Evolutionary conservation across 176 grass and related monocot species (phyloP), one percentile per base, ranked within the genome.

Genomic region (Thalia dealbata): DNA sequence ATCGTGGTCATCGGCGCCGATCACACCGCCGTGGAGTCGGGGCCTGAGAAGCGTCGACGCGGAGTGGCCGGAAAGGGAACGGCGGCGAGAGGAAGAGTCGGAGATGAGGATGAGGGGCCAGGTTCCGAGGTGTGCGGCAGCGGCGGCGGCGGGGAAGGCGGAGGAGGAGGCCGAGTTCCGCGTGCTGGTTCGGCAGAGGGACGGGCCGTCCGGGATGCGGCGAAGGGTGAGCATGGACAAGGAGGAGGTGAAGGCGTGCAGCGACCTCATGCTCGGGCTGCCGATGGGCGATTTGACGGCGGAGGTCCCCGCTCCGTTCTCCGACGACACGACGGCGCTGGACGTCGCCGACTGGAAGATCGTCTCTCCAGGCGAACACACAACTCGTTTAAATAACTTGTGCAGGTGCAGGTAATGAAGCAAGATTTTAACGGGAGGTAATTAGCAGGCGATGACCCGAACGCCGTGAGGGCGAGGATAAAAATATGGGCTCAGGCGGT

Each of bases 401-500:
- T n/a, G n/a, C n/a, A n/a, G n/a, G n/a, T n/a, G n/a, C n/a, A n/a
- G n/a, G n/a, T n/a, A n/a, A n/a, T n/a, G n/a, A n/a, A n/a, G n/a
- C n/a, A n/a, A 44, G 13, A 21, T 3, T 16, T 16, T 54, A 26
- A 26, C 14, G 7, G 3, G 3, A 24, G 27, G 8, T 26, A 11
- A 26, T 26, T 10, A 26, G 14, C 60, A 63, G 60, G 25, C 29
- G 60, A 63, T n/a, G 60, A 63, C 10, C 60, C 61, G 1, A 12
- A 29, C 0, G 25, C 28, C 19, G 25, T 29, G 24, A 63, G 15
- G 25, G 60, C 60, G 19, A 63, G 60, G 22, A 7, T 63, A 23
- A 63, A 63, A 63, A n/a, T 63, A 27, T 63, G 60, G 60, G 60
- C 60, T 63, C 61, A 63, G 22, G 26, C 61, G 61, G 61, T 63